phyloP scores from a whole-genome alignment of 2,329 filamentous ascomycete genomes.

The Xylariaceae sp. region DNA sequence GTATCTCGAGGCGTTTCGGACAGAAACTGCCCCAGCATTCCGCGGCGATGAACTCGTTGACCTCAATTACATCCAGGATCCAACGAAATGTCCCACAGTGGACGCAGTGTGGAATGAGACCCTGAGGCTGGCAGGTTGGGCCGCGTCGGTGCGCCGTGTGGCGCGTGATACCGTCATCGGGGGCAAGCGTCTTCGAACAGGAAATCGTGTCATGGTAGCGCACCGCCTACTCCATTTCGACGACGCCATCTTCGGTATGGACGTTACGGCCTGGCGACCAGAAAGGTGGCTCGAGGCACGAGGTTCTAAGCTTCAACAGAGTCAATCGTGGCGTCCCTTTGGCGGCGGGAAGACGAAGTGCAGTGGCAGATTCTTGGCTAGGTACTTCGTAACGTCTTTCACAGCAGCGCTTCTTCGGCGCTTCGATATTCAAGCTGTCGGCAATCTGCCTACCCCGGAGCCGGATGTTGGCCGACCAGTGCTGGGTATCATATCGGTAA shows the following conservation, averaged over 20 bases:
- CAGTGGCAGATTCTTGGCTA: conserved; percentile 22
- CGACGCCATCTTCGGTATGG: conserved; percentile 15
- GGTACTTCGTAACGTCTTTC: conserved; percentile 12
- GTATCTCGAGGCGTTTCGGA: conserved; percentile 13
- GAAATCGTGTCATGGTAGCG: conserved; percentile 27
- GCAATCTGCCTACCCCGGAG: conserved; percentile 3
- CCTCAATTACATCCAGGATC: conserved; percentile 29
- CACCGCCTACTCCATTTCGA: conserved; percentile 27
- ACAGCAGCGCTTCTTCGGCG: conserved; percentile 22
- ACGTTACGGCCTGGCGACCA: conserved; percentile 13
- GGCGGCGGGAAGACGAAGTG: conserved; percentile 29
- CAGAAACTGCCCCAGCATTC: conserved; percentile 24
- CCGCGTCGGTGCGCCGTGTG: conserved; percentile 25
- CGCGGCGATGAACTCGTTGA: conserved; percentile 29
- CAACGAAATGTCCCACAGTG: conserved; percentile 16
- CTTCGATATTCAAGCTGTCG: conserved; percentile 14
- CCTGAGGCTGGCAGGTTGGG: conserved; percentile 17
- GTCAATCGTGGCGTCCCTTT: conserved; percentile 22
- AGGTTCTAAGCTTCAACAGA: neutral
- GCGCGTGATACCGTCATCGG: conserved; percentile 23
- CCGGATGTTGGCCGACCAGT: conserved; percentile 16
- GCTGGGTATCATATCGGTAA: conserved; percentile 11
- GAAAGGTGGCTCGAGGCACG: conserved; percentile 4
- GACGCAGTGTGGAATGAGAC: conserved; percentile 27
- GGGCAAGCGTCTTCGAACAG: conserved; percentile 23